Conservation (phyloP, 805 yeast genomes). For the Isabelozyma rhagii region DNA sequence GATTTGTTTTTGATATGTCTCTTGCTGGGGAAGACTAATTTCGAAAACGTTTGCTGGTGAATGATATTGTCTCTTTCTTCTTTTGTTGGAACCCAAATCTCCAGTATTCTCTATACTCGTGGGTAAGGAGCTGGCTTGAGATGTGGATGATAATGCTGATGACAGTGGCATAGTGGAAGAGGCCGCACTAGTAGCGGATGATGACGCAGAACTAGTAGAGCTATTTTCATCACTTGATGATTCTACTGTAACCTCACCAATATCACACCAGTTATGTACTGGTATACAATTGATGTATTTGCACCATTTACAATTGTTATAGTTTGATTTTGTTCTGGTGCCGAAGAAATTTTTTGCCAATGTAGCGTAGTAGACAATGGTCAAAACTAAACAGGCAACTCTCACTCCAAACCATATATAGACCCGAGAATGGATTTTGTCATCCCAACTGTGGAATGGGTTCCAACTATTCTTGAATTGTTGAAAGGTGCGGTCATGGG, state of each 20-base stretch:
- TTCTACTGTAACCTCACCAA: constrained; percentile 35
- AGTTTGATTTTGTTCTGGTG: constrained; percentile 31
- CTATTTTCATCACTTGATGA: constrained; percentile 4
- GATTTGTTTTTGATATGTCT: not conserved
- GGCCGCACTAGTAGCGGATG: constrained; percentile 1
- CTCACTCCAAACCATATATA: constrained; percentile 54
- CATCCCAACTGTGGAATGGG: constrained; percentile 29
- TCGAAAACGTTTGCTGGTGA: not conserved
- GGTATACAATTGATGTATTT: constrained; percentile 70
- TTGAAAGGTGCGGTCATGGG: constrained; percentile 26
- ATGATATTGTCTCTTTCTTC: not conserved
- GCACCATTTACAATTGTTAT: constrained; percentile 65
- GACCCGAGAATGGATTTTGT: constrained; percentile 38
- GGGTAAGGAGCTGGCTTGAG: constrained; percentile 11
- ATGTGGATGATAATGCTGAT: constrained; percentile 5
- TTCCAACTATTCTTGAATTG: constrained; percentile 38
- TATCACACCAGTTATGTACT: constrained; percentile 66
- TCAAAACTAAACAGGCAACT: constrained; percentile 39
- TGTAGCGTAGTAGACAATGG: constrained; percentile 48
- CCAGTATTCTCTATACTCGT: constrained; percentile 15
- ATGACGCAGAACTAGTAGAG: constrained; percentile 3
- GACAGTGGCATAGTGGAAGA: constrained; percentile 4
- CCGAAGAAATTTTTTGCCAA: constrained; percentile 46
- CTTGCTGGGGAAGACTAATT: not conserved
- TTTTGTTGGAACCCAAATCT: not conserved